These are phyloP conservation scores for Puccinia hordei DNA, from an alignment of 1,284 basidiomycete genomes.

Conservation along the genomic window DNA sequence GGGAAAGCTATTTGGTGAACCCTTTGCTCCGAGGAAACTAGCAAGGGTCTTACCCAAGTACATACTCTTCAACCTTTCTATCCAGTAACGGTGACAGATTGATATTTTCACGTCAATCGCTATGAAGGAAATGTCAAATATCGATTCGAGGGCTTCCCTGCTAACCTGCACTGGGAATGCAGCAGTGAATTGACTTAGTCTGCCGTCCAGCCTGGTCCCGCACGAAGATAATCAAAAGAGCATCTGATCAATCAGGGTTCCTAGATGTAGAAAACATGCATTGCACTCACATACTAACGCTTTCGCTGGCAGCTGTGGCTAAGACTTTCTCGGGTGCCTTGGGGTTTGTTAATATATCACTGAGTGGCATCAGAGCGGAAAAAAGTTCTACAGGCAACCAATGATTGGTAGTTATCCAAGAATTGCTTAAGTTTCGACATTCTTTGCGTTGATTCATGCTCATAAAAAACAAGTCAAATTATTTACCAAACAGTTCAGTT, in stretches of 20 bases:
- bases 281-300: background rate
- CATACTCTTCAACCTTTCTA: background rate
- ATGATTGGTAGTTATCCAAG: background rate
- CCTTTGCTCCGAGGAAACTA: background rate
- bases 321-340: constrained; percentile 13
- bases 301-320: background rate
- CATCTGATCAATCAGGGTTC: background rate
- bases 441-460: too few species aligned
- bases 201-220: background rate
- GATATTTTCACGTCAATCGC: background rate
- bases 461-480: background rate
- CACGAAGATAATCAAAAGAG: background rate
- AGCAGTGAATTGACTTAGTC: background rate
- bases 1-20: background rate
- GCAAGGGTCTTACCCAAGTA: background rate
- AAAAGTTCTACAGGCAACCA: background rate
- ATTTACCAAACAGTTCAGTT: constrained; percentile 5
- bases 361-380: background rate
- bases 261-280: background rate
- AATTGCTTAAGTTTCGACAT: background rate
- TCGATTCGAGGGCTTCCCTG: constrained; percentile 23
- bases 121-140: constrained; percentile 18
- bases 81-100: background rate
- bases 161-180: constrained; percentile 18
- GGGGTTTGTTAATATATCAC: background rate